These are phyloP conservation scores for Auriscalpium orientale DNA, from an alignment of 768 basidiomycete species.

Conservation along the genomic window DNA sequence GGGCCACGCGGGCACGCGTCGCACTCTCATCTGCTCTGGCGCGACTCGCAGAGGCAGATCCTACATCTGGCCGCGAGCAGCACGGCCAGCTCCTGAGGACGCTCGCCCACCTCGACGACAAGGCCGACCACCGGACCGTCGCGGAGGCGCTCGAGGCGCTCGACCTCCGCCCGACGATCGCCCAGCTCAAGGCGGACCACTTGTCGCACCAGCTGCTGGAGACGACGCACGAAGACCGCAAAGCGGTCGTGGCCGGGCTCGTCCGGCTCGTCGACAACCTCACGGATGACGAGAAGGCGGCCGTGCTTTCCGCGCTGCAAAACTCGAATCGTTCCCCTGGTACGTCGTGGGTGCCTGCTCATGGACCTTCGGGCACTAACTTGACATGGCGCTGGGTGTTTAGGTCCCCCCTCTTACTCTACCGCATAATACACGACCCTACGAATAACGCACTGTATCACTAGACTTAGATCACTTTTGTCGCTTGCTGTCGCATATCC, in stretches of 20 bases:
- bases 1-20: constrained; percentile 81
- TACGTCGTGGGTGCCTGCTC: constrained; percentile 26
- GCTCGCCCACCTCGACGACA: constrained; percentile 46
- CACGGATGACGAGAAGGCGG: constrained; percentile 61
- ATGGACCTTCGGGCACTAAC: constrained; percentile 1
- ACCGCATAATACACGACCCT: constrained; percentile 1
- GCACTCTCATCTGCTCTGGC: constrained; percentile 60
- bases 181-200: constrained; percentile 63
- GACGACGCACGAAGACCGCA: constrained; percentile 66
- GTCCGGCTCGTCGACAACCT: constrained; percentile 66
- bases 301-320: constrained; percentile 55
- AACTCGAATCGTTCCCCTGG: constrained; percentile 50
- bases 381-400: background rate
- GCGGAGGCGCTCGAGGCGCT: constrained; percentile 65
- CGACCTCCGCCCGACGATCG: constrained; percentile 54
- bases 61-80: constrained; percentile 60
- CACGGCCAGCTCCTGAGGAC: constrained; percentile 57
- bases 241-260: constrained; percentile 69
- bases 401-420: constrained; percentile 36
- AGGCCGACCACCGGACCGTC: constrained; percentile 46
- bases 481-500: background rate
- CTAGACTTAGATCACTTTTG: constrained; percentile 2
- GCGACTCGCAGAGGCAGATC: constrained; percentile 61
- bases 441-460: constrained; percentile 1
- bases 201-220: constrained; percentile 60